phyloP scores from a whole-genome alignment of 2,329 filamentous ascomycete genomes.

The Alternaria brassicae region DNA sequence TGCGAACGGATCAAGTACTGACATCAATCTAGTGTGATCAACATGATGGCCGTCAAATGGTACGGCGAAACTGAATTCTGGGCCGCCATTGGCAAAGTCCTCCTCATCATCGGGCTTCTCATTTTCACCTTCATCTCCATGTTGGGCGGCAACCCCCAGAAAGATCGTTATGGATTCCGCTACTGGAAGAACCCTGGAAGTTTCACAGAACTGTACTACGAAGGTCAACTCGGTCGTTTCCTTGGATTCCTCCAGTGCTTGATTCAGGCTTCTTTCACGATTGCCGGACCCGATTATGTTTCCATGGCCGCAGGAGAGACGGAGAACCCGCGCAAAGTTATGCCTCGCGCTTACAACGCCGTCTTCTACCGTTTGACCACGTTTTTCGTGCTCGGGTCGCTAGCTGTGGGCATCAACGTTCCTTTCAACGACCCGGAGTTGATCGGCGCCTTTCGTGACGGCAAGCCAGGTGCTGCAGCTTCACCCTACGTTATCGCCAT shows the following conservation, averaged over 20 bases:
- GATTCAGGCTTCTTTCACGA: conserved; percentile 63
- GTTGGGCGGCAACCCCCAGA: conserved; percentile 79
- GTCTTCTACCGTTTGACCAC: conserved; percentile 79
- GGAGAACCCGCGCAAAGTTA: conserved; percentile 55
- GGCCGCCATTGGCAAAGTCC: conserved; percentile 67
- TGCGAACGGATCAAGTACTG: conserved; percentile 9
- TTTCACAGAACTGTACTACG: conserved; percentile 70
- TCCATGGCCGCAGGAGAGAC: conserved; percentile 59
- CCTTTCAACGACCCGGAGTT: conserved; percentile 72
- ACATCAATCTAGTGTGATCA: conserved; percentile 59
- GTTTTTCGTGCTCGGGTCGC: conserved; percentile 77
- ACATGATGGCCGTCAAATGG: conserved; percentile 66
- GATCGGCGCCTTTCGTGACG: conserved; percentile 64
- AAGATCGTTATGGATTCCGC: conserved; percentile 57
- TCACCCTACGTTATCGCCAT: conserved; percentile 70
- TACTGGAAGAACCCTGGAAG: conserved; percentile 68
- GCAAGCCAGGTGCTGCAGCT: conserved; percentile 69
- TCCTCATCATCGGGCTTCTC: conserved; percentile 56
- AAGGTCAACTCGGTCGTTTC: conserved; percentile 72
- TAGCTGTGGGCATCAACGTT: conserved; percentile 73
- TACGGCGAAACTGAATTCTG: conserved; percentile 71
- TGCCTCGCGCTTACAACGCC: conserved; percentile 78
- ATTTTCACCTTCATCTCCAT: conserved; percentile 77
- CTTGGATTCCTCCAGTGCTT: conserved; percentile 79
- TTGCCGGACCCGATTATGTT: conserved; percentile 59